phyloP scores from a whole-genome alignment of 2,329 filamentous ascomycete species.

The Juglanconis juglandina region DNA sequence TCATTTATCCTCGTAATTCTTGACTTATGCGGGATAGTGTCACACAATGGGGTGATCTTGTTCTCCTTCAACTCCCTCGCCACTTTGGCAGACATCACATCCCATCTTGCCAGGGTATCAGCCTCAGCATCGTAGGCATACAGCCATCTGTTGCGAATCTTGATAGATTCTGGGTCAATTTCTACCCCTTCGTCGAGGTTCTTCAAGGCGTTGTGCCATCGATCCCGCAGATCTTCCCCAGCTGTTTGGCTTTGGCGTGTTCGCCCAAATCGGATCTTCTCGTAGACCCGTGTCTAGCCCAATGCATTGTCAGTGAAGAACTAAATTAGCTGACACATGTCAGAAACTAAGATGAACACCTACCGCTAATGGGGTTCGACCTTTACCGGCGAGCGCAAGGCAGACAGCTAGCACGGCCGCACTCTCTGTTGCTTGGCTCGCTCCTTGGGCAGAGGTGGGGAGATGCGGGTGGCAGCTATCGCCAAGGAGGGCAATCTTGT shows the following conservation, averaged over 20 bases:
- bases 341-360: slow-evolving; percentile 8
- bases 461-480: slow-evolving; percentile 54
- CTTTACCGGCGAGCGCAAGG: slow-evolving; percentile 39
- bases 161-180: slow-evolving; percentile 42
- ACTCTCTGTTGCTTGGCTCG: slow-evolving; percentile 53
- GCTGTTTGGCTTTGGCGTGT: slow-evolving; percentile 40
- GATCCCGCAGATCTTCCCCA: slow-evolving; percentile 39
- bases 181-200: slow-evolving; percentile 37
- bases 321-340: not conserved
- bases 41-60: slow-evolving; percentile 36
- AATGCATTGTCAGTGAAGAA: not conserved
- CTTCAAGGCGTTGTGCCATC: slow-evolving; percentile 42
- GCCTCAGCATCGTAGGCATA: slow-evolving; percentile 45
- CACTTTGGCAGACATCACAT: slow-evolving; percentile 36
- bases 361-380: slow-evolving; percentile 36
- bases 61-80: slow-evolving; percentile 32
- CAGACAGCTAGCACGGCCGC: slow-evolving; percentile 43
- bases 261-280: slow-evolving; percentile 39
- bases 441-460: slow-evolving; percentile 51
- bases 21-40: not conserved
- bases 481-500: slow-evolving; percentile 47
- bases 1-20: not conserved
- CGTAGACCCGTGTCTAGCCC: slow-evolving; percentile 36
- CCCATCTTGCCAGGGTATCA: slow-evolving; percentile 40
- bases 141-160: slow-evolving; percentile 45